Conservation (phyloP, 2,329 filamentous ascomycete species). For the Colletotrichum cereale region DNA sequence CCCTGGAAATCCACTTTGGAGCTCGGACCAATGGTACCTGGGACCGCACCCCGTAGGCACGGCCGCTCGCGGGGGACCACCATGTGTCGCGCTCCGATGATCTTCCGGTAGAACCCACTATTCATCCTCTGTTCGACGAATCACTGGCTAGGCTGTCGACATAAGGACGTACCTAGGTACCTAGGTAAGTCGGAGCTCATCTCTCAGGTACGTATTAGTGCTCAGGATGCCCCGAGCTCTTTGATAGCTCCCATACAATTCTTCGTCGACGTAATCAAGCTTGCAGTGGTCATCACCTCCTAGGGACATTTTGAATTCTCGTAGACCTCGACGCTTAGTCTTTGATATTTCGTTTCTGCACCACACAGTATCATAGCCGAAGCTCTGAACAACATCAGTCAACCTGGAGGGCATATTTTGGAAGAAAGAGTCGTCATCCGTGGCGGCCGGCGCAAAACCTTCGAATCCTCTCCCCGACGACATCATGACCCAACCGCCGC, state of each 20-base stretch:
- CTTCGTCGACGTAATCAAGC: constrained; percentile 13
- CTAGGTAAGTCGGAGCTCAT: constrained; percentile 10
- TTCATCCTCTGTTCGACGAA: neutral
- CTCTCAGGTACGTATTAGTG: neutral
- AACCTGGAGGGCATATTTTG: constrained; percentile 65
- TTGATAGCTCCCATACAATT: neutral
- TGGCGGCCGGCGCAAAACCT: constrained; percentile 52
- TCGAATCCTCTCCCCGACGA: constrained; percentile 47
- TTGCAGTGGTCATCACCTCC: neutral
- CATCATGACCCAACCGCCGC: constrained; percentile 62
- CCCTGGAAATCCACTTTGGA: constrained; percentile 7
- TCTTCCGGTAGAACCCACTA: neutral
- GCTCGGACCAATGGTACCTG: constrained; percentile 17
- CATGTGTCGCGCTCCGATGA: constrained; percentile 20
- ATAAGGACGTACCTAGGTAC: too few relatives aligned
- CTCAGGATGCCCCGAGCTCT: neutral
- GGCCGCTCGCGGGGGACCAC: neutral
- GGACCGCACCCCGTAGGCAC: constrained; percentile 5
- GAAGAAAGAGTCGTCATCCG: constrained; percentile 56
- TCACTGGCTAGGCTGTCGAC: too few relatives aligned
- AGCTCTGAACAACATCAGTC: constrained; percentile 34
- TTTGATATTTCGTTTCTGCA: neutral
- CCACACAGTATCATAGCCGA: neutral
- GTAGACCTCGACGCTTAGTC: too few relatives aligned
- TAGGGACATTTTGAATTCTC: neutral